Base-by-base conservation (phyloP, 305 asterid species). In the Fraxinus ornus region DNA sequence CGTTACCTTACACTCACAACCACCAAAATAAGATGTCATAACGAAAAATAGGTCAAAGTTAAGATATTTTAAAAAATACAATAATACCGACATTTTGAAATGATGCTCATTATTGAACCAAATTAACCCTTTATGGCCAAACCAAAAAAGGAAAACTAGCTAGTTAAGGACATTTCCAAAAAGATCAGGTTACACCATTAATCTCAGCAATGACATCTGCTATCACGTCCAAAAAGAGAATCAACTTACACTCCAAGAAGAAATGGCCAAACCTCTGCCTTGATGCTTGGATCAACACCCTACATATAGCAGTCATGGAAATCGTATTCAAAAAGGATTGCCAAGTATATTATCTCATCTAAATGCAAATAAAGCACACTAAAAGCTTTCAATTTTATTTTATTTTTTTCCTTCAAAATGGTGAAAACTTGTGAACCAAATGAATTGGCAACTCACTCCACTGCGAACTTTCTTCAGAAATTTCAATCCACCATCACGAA, bases 241-340 rank as follows among this genome's bases (percentile, higher is more conserved):
- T 77, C 75, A 80, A 88, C 98, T 93, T 92, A 95, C 99, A 94
- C 97, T 91, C 99, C 99, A 57, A 95, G 98, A 49, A 95, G 99
- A 84, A 95, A 94, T 52, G 99, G 99, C 99, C 99, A 95, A 78
- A 93, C 98, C 87, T 93, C 98, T 73, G 92, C 93, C 86, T 98
- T 88, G 82, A 95, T 93, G 86, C 92, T 91, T 81, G 97, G 94
- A 89, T 95, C 96, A 79, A 94, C 93, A 81, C 99, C 99, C 99
- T 95, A 85, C 85, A 89, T 30, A 80, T 81, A 84, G 85, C 41
- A 86, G 66, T 70, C n/a, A 76, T 17, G 36, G 10, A 80, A 57
- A 78, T 76, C 73, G 79, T 79, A 35, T 76, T 71, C 57, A 78
- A 52, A 64, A 64, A 30, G 70, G 72, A 32, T 21, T 82, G 30